These are phyloP conservation scores for Solanum medicagineum DNA, from an alignment of 257 asterid species.

Conservation along the genomic window DNA sequence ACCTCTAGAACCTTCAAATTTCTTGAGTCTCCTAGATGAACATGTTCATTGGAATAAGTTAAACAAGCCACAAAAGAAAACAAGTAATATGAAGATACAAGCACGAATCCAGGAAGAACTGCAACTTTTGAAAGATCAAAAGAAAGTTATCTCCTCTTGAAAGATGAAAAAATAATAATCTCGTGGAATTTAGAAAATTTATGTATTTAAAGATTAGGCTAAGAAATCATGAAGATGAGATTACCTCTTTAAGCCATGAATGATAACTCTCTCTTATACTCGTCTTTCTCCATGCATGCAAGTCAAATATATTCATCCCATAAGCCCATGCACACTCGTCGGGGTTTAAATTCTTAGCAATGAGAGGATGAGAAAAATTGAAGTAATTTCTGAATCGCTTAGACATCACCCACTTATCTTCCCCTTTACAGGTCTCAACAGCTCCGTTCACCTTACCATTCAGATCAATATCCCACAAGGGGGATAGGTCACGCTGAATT, in stretches of 20 bases:
- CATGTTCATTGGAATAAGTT: neutral
- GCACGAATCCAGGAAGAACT: neutral
- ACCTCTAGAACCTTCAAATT: neutral
- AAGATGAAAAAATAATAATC: neutral
- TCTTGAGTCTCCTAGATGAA: neutral
- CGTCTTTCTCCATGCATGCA: constrained; percentile 18
- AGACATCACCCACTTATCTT: constrained; percentile 17
- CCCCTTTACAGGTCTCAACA: constrained; percentile 22
- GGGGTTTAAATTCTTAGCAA: constrained; percentile 11
- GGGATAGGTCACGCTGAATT: constrained; percentile 27
- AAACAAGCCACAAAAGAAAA: neutral
- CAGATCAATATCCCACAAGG: constrained; percentile 19
- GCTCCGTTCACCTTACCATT: constrained; percentile 26
- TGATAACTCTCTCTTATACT: constrained; percentile 15
- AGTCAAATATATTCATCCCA: constrained; percentile 25
- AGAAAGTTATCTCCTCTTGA: neutral
- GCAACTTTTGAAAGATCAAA: neutral
- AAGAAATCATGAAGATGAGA: neutral
- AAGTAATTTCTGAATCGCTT: constrained; percentile 19
- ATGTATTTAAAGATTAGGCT: neutral
- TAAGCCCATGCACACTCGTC: constrained; percentile 26
- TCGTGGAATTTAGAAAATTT: neutral
- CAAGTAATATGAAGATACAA: neutral
- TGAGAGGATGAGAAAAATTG: constrained; percentile 23
- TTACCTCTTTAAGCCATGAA: constrained; percentile 20